Evolutionary conservation across 768 basidiomycete genomes (phyloP).

Genomic region (Mycena venus): DNA sequence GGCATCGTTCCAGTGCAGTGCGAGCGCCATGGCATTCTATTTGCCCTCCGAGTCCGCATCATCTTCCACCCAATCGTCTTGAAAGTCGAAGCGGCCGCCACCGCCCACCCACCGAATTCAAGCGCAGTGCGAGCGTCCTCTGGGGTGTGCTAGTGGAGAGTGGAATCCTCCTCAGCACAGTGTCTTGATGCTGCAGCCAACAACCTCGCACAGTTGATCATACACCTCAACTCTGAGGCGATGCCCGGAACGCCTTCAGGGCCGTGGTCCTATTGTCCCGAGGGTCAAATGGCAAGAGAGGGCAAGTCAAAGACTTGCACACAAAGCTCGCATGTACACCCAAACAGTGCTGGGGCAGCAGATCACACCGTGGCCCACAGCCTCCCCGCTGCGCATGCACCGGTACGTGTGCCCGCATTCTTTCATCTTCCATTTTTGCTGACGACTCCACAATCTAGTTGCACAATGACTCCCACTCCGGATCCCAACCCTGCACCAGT

Average conservation of each 20-base stretch:
- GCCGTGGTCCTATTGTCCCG: conserved; percentile 37
- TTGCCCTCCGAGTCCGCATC: neutral
- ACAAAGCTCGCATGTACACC: conserved; percentile 42
- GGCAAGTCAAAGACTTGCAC: conserved; percentile 43
- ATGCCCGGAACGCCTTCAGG: conserved; percentile 69
- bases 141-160: conserved; percentile 41
- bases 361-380: conserved; percentile 73
- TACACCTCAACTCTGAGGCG: conserved; percentile 84
- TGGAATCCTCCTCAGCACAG: conserved; percentile 16
- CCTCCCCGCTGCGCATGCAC: conserved; percentile 53
- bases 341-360: conserved; percentile 61
- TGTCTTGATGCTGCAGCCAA: conserved; percentile 86
- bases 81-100: too few relatives aligned
- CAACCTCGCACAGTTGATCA: conserved; percentile 83
- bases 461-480: conserved; percentile 70
- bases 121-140: conserved; percentile 21
- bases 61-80: too few relatives aligned
- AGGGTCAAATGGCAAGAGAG: conserved; percentile 35
- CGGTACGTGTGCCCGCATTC: too few relatives aligned
- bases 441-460: too few relatives aligned
- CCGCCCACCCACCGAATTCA: neutral
- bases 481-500: conserved; percentile 69
- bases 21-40: conserved; percentile 12
- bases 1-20: conserved; percentile 22
- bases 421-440: too few relatives aligned